phyloP scores from a whole-genome alignment of 306 rosid species.

The Vigna angularis region DNA sequence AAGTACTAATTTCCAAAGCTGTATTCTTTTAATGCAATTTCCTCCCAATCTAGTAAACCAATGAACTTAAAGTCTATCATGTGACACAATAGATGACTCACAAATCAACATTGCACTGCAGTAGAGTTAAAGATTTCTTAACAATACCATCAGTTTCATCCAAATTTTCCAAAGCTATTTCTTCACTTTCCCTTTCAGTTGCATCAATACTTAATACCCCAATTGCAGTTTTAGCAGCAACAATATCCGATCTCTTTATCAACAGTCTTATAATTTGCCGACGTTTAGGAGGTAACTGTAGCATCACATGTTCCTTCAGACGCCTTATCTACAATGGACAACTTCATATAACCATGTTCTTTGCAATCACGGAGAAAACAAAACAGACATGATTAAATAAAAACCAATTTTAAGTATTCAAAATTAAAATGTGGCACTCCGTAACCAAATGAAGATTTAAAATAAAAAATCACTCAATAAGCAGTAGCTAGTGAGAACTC shows the following conservation, averaged over 20 bases:
- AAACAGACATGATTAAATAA: constrained; percentile 14
- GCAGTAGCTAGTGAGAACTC: background rate
- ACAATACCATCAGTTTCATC: constrained; percentile 71
- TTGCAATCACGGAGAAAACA: constrained; percentile 21
- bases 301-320: constrained; percentile 86
- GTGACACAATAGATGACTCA: constrained; percentile 15
- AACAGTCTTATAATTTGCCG: constrained; percentile 80
- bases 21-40: background rate
- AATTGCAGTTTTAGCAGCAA: constrained; percentile 82
- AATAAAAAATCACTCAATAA: constrained; percentile 15
- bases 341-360: constrained; percentile 39
- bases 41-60: constrained; percentile 36
- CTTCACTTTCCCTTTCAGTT: constrained; percentile 53
- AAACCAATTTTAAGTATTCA: background rate
- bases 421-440: constrained; percentile 4
- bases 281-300: constrained; percentile 91
- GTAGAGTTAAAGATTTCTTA: constrained; percentile 12
- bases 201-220: constrained; percentile 44
- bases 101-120: constrained; percentile 29
- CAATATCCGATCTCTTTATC: constrained; percentile 75
- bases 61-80: constrained; percentile 37
- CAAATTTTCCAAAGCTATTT: constrained; percentile 45
- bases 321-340: constrained; percentile 80
- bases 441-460: constrained; percentile 11
- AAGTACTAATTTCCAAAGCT: constrained; percentile 9